These are phyloP conservation scores for Fusarium nodosum DNA, from an alignment of 2,329 filamentous ascomycete genomes.

Conservation along the genomic window DNA sequence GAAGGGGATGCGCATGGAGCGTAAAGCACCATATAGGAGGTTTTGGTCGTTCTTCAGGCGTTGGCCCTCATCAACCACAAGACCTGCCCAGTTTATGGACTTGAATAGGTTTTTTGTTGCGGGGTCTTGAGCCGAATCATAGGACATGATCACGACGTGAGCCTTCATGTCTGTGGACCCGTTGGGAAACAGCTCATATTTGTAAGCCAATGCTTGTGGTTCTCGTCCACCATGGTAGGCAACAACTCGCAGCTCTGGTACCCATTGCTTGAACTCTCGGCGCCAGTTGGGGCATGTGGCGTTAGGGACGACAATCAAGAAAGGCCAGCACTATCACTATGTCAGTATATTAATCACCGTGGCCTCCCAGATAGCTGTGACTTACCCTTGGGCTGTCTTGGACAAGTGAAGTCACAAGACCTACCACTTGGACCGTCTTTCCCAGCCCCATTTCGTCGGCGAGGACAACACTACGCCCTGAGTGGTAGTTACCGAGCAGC, in stretches of 20 bases:
- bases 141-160: conserved; percentile 95
- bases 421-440: conserved; percentile 95
- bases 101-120: conserved; percentile 75
- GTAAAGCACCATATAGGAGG: conserved; percentile 81
- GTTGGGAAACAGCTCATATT: conserved; percentile 86
- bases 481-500: conserved; percentile 91
- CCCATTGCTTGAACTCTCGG: conserved; percentile 94
- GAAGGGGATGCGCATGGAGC: conserved; percentile 81
- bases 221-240: conserved; percentile 86
- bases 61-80: conserved; percentile 96
- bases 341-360: conserved; percentile 29
- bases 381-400: conserved; percentile 69
- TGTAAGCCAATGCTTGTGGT: conserved; percentile 80
- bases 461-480: conserved; percentile 85
- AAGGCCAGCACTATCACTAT: conserved; percentile 78
- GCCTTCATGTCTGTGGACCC: conserved; percentile 78
- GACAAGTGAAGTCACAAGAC: conserved; percentile 80
- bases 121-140: conserved; percentile 86
- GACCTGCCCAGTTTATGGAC: conserved; percentile 82
- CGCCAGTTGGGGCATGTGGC: conserved; percentile 98
- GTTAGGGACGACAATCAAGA: conserved; percentile 93
- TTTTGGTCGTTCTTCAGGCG: conserved; percentile 94
- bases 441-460: conserved; percentile 99
- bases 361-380: background rate
- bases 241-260: conserved; percentile 87